Base-by-base conservation (phyloP, 78 protist species). In the Cavenderia fasciculata region DNA sequence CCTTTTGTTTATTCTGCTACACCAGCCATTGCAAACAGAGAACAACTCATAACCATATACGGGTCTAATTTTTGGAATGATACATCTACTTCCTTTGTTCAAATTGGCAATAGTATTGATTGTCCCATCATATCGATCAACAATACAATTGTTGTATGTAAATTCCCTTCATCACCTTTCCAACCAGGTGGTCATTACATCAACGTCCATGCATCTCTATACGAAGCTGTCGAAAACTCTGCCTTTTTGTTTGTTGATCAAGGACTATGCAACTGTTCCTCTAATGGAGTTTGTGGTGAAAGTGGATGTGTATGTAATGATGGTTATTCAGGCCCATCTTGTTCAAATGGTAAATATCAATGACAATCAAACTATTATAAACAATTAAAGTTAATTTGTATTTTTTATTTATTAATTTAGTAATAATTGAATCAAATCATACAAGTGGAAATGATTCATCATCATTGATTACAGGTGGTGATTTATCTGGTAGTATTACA, bases 51-150 rank as follows among this genome's bases (percentile, higher is more conserved):
- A 6, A 73, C 82, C 0, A 38, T 73, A 12, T 12, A 0, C 23
- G 82, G 82, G 33, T 14, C 31, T 38, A 29, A 73, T 73, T 73
- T 73, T 38, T 73, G 82, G 82, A 73, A 73, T 73, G 68, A 73
- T 38, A 5, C 33, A 7, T n/a, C 38, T 36, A 16, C 54, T 21
- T 49, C 25, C 1, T 2, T 10, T 18, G 82, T 54, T 2, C 25
- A 1, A 0, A 8, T 73, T 23, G 68, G 33, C 5, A 27, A 54
- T 4, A 18, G 16, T 23, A 49, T 71, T 4, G 52, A 73, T 23
- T 73, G 82, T 40, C 14, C 51, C 2, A 38, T 54, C 2, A n/a
- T 2, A 33, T 23, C 52, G 7, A 51, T 73, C 0, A 34, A 54
- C 14, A 7, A 73, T 54, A 38, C 29, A 0, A 51, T 4, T 10